Percentiles rank a stretch among this genome's conserved stretches.
Evolutionary conservation across 805 yeast genomes (phyloP).

Genomic region (Starmerella tilneyi): DNA sequence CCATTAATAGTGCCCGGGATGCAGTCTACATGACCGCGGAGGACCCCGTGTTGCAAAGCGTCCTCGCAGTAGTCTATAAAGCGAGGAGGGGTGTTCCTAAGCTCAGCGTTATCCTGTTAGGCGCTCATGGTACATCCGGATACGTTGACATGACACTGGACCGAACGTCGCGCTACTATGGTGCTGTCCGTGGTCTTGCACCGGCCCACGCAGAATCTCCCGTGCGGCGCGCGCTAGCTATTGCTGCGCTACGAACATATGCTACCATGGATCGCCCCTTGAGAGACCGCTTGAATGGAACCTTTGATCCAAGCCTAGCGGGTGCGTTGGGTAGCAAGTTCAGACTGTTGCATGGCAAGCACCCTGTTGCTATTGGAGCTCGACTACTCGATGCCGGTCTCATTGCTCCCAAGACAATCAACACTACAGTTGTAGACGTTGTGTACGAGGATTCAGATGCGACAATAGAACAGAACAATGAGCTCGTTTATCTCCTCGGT

Average conservation of each 20-base stretch:
- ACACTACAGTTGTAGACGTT: slow-evolving; percentile 59
- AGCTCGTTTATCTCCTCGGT: slow-evolving; percentile 65
- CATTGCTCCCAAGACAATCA: slow-evolving; percentile 40
- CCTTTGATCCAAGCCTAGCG: slow-evolving; percentile 68
- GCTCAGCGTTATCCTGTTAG: slow-evolving; percentile 30
- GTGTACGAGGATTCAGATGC: slow-evolving; percentile 49
- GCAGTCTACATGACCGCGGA: slow-evolving; percentile 34
- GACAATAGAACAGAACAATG: slow-evolving; percentile 58
- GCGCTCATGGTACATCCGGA: slow-evolving; percentile 51
- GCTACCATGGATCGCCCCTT: slow-evolving; percentile 41
- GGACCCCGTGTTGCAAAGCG: slow-evolving; percentile 30
- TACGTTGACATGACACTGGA: slow-evolving; percentile 50
- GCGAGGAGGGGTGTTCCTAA: slow-evolving; percentile 21
- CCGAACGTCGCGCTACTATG: slow-evolving; percentile 57
- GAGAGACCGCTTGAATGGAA: slow-evolving; percentile 9
- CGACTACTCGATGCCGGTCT: slow-evolving; percentile 49
- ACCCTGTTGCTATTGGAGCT: slow-evolving; percentile 51
- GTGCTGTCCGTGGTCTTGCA: slow-evolving; percentile 62
- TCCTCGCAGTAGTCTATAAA: slow-evolving; percentile 31
- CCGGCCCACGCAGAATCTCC: slow-evolving; percentile 42
- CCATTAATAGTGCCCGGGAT: slow-evolving; percentile 23
- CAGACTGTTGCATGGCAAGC: slow-evolving; percentile 41
- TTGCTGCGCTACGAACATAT: slow-evolving; percentile 57
- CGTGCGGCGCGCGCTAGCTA: slow-evolving; percentile 66
- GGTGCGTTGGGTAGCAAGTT: slow-evolving; percentile 67